Percentiles rank a stretch among this genome's conserved stretches.
Conservation (phyloP, 352 stramenopile genomes). For the Pythium brachiatum region DNA sequence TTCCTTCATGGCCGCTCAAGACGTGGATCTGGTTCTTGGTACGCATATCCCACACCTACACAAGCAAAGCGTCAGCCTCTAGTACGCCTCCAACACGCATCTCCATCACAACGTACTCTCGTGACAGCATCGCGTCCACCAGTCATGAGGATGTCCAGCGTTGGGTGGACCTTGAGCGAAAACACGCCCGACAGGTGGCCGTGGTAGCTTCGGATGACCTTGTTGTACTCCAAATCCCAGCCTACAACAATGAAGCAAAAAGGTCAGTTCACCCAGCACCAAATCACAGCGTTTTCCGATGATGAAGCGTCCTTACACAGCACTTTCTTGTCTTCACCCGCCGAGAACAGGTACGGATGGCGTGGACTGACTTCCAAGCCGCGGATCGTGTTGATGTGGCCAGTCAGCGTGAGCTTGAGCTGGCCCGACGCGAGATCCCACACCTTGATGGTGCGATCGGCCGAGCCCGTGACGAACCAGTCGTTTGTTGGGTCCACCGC, state of each 20-base stretch:
- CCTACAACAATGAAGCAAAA: constrained; percentile 27
- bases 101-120: constrained; percentile 39
- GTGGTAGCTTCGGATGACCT: constrained; percentile 99
- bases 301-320: constrained; percentile 53
- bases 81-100: neutral
- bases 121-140: constrained; percentile 91
- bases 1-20: constrained; percentile 96
- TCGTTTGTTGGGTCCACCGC: constrained; percentile 98
- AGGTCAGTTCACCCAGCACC: neutral
- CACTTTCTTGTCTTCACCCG: constrained; percentile 99
- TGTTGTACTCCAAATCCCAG: constrained; percentile 99
- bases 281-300: neutral
- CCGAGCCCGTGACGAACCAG: constrained; percentile 97
- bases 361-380: constrained; percentile 94
- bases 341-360: constrained; percentile 98
- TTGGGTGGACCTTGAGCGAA: constrained; percentile 96
- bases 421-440: constrained; percentile 97
- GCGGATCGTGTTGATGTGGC: constrained; percentile 97
- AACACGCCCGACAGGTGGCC: constrained; percentile 99
- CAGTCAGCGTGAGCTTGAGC: constrained; percentile 98
- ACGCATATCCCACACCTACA: constrained; percentile 98
- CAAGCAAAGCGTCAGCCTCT: neutral
- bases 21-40: constrained; percentile 98
- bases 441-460: constrained; percentile 97
- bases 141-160: constrained; percentile 97